phyloP scores from a whole-genome alignment of 2,329 filamentous ascomycete genomes.

The Fusarium citri region DNA sequence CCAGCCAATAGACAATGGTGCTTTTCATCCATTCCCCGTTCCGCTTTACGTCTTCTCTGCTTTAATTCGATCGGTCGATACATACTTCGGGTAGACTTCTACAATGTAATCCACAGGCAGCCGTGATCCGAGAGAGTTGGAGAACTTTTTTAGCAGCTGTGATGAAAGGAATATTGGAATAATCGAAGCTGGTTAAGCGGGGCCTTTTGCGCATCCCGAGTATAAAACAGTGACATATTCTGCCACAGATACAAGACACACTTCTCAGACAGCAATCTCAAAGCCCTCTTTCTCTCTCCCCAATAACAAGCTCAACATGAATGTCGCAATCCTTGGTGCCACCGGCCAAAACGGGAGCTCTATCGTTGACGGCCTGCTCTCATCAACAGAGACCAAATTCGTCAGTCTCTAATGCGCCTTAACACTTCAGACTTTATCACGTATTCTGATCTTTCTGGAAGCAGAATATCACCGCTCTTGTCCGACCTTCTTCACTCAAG shows the following conservation, averaged over 20 bases:
- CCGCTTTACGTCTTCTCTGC: background rate
- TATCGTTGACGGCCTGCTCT: background rate
- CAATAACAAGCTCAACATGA: background rate
- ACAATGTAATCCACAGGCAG: background rate
- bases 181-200: background rate
- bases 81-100: background rate
- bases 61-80: background rate
- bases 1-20: background rate
- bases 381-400: background rate
- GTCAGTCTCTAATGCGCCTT: background rate
- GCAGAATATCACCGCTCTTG: background rate
- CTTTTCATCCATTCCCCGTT: background rate
- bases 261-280: background rate
- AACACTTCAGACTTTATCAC: background rate
- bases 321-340: background rate
- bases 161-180: background rate
- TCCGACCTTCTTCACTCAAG: background rate
- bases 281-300: background rate
- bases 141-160: background rate
- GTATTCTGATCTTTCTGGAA: background rate
- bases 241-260: background rate
- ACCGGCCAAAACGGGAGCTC: background rate
- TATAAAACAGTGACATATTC: background rate
- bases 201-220: background rate
- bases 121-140: background rate